A percentile compares a stretch with the other conserved stretches of the same genome.
phyloP scores from a whole-genome alignment of 2,329 filamentous ascomycete genomes.

The Talaromyces sp. region DNA sequence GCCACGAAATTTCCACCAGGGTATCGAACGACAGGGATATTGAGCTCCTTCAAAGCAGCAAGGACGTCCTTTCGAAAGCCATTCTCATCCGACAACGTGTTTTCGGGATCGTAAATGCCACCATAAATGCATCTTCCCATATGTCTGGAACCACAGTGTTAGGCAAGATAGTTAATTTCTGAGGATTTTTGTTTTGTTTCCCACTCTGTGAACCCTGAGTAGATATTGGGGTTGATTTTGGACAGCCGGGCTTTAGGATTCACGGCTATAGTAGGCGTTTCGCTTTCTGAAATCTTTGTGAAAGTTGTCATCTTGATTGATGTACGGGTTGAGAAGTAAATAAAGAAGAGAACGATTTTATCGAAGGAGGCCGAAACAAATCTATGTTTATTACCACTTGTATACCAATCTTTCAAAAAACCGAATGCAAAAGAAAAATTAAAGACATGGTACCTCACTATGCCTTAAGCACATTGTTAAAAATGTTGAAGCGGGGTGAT shows the following conservation, averaged over 20 bases:
- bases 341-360: background rate
- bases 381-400: background rate
- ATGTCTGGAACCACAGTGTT: slow-evolving; percentile 51
- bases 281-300: slow-evolving; percentile 59
- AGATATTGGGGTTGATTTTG: slow-evolving; percentile 74
- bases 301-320: slow-evolving; percentile 65
- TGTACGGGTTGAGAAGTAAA: background rate
- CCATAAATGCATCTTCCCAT: slow-evolving; percentile 89
- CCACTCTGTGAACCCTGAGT: slow-evolving; percentile 80
- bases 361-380: background rate
- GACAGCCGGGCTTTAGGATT: slow-evolving; percentile 62
- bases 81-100: slow-evolving; percentile 65
- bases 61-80: slow-evolving; percentile 79
- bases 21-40: slow-evolving; percentile 73
- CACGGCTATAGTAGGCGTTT: slow-evolving; percentile 61
- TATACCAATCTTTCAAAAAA: background rate
- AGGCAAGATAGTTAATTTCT: background rate
- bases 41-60: slow-evolving; percentile 65
- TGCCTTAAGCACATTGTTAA: background rate
- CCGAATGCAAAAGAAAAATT: background rate
- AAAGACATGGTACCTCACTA: background rate
- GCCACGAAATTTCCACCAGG: slow-evolving; percentile 81
- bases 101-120: slow-evolving; percentile 76
- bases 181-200: slow-evolving; percentile 18
- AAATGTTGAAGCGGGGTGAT: background rate